Evolutionary conservation across 345 rosid species (phyloP).

Genomic region (Lenwebbia sp.): DNA sequence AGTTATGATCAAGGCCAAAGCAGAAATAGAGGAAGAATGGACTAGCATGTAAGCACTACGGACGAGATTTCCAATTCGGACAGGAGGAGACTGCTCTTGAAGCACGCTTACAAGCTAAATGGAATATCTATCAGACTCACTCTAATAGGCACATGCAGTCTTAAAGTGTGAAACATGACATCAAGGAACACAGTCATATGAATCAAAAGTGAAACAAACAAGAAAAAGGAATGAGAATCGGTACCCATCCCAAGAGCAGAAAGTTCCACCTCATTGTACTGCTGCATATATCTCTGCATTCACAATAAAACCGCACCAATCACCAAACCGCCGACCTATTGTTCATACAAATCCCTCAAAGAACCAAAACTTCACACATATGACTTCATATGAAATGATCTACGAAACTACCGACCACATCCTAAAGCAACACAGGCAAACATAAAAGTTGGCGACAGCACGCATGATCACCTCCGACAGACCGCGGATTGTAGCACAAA

Average conservation of each 20-base stretch:
- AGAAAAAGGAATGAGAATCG: neutral
- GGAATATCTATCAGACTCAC: neutral
- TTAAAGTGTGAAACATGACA: neutral
- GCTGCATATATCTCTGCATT: conserved; percentile 90
- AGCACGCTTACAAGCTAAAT: neutral
- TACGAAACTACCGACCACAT: neutral
- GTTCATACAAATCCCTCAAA: neutral
- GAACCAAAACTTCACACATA: neutral
- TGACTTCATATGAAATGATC: neutral
- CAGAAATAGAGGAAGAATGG: neutral
- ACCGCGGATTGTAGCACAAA: too few species aligned
- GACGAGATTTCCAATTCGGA: neutral
- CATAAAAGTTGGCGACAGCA: too few species aligned
- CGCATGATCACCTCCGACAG: too few species aligned
- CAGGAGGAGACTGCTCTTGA: neutral
- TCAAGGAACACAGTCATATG: neutral
- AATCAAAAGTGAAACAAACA: neutral
- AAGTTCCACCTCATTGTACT: conserved; percentile 71
- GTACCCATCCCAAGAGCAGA: conserved; percentile 99
- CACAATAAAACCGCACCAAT: neutral
- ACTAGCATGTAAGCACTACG: neutral
- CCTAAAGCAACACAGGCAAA: neutral
- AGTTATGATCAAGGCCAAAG: neutral
- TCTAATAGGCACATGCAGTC: neutral
- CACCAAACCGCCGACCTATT: neutral